Base-by-base conservation (phyloP, 305 asterid genomes). In the Rubia balearica region DNA sequence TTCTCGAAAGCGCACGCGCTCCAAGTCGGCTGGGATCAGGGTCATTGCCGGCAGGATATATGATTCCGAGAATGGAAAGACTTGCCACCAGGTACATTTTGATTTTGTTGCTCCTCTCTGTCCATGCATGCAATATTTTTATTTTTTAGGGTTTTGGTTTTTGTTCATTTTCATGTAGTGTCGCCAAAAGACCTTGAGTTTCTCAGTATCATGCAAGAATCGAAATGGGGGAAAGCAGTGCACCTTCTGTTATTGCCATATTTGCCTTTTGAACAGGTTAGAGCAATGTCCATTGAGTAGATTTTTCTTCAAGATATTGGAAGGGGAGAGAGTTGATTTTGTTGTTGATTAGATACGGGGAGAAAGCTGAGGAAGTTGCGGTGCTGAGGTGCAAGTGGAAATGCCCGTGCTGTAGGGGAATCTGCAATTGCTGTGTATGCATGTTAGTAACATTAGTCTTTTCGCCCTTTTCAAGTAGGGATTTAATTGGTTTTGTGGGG, bases 341-440 rank as follows among this genome's bases (percentile, higher is more conserved):
- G 8, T 10, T 66, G n/a, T 33, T 7, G 27, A 57, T 42, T 71
- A 71, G 76, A 46, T 76, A 76, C 45, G 79, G 75, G 41, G 79
- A 76, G 45, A 66, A 8, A 2, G 79, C 75, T 41, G 73, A 71
- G 40, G 69, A 30, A 48, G 73, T 48, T 16, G 65, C 72, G 16
- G 79, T 41, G 67, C 49, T 67, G 43, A 73, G 69, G n/a, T 12
- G 43, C 46, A 33, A 65, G 38, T 76, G 79, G 79, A 71, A 76
- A 60, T 76, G 79, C 75, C 79, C 79, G 46, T 43, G 56, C 36
- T 76, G 79, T 21, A 65, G 79, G 68, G 79, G 76, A 27, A 67
- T 76, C 67, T 76, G 79, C 73, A 71, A 76, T 71, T 76, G 79
- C 65, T 65, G 70, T 71, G 19, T 5, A n/a, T 76, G 79, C 76